Conservation (phyloP, 2,329 filamentous ascomycete species). For the Exophiala lecanii-corni region DNA sequence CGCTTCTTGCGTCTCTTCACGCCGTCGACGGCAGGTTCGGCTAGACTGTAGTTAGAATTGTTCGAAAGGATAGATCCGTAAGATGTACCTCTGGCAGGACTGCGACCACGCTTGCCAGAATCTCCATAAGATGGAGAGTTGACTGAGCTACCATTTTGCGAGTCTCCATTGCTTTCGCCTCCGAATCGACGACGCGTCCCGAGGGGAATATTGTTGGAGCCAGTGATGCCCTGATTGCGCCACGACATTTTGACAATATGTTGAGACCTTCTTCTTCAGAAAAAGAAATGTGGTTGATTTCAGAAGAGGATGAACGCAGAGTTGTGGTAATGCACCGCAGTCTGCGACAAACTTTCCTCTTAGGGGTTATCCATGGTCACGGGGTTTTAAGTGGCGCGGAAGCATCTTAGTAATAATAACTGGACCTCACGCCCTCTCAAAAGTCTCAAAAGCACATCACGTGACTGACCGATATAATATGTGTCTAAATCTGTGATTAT, state of each 20-base stretch:
- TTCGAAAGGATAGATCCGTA: constrained; percentile 7
- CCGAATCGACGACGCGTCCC: constrained; percentile 78
- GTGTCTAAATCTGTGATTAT: too few species aligned
- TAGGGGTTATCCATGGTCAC: background rate
- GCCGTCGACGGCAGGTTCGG: constrained; percentile 61
- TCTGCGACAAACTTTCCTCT: background rate
- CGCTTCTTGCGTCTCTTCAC: constrained; percentile 92
- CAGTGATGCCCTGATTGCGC: constrained; percentile 78
- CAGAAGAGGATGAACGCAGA: background rate
- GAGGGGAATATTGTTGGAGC: constrained; percentile 95
- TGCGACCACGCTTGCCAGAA: constrained; percentile 79
- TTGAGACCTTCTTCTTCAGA: background rate
- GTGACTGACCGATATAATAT: too few species aligned
- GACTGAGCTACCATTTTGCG: constrained; percentile 39
- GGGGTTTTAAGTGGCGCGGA: background rate
- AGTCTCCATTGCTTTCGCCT: constrained; percentile 55
- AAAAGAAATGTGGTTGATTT: background rate
- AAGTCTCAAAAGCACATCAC: too few species aligned
- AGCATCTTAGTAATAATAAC: too few species aligned
- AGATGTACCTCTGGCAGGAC: constrained; percentile 71
- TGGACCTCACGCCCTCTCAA: too few species aligned
- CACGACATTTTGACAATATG: constrained; percentile 51
- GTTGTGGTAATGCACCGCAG: background rate
- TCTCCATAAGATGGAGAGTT: constrained; percentile 46
- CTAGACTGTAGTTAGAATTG: constrained; percentile 29